phyloP scores from a whole-genome alignment of 2,329 filamentous ascomycete species.

The Colletotrichum gigasporum region DNA sequence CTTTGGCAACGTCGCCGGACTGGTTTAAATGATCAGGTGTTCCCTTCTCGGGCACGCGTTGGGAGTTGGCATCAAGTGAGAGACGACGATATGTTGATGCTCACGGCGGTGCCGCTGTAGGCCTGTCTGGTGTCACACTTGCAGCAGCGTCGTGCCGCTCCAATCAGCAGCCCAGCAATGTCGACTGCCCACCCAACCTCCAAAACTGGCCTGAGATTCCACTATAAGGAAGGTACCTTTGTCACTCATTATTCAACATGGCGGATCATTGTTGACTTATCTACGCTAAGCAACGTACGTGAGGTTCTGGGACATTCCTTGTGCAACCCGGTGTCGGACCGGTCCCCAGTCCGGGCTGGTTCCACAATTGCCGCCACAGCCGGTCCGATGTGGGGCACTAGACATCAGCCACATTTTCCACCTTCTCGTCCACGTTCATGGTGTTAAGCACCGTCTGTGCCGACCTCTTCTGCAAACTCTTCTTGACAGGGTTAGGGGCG shows the following conservation, averaged over 20 bases:
- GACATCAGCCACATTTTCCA: slow-evolving; percentile 44
- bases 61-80: background rate
- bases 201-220: background rate
- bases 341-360: background rate
- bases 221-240: background rate
- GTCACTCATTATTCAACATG: background rate
- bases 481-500: slow-evolving; percentile 54
- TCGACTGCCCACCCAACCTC: background rate
- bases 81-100: background rate
- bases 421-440: slow-evolving; percentile 34
- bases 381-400: slow-evolving; percentile 31
- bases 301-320: background rate
- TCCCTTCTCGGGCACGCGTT: background rate
- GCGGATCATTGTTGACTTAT: too few species aligned
- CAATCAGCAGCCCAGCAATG: slow-evolving; percentile 12
- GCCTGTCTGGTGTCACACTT: slow-evolving; percentile 1
- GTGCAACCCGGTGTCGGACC: background rate
- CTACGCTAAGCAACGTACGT: too few species aligned
- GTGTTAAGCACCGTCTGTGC: slow-evolving; percentile 50
- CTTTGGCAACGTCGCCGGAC: background rate
- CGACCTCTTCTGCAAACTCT: slow-evolving; percentile 49
- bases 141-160: slow-evolving; percentile 9
- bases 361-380: slow-evolving; percentile 4
- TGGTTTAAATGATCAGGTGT: background rate
- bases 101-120: background rate